These are phyloP conservation scores for Spongiforma sp. DNA, from an alignment of 1,284 basidiomycete genomes.

Conservation along the genomic window DNA sequence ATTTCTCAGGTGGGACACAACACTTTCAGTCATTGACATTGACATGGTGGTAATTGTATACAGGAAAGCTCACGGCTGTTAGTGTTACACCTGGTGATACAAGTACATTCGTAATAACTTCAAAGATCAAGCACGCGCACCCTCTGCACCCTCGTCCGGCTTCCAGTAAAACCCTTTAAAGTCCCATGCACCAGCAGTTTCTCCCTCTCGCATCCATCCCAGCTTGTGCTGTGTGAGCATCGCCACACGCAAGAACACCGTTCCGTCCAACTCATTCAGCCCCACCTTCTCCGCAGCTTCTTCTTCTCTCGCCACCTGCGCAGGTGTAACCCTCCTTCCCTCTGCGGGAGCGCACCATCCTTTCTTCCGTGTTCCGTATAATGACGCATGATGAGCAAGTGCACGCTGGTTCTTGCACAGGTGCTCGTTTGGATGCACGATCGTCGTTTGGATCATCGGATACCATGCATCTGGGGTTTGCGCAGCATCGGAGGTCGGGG, in stretches of 20 bases:
- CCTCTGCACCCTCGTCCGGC: background rate
- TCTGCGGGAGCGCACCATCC: slow-evolving; percentile 31
- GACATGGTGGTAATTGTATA: no score
- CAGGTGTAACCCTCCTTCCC: slow-evolving; percentile 18
- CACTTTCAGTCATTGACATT: no score
- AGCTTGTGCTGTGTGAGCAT: slow-evolving; percentile 53
- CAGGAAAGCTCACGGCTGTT: no score
- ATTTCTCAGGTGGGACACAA: no score
- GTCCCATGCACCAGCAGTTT: slow-evolving; percentile 34
- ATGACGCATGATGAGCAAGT: slow-evolving; percentile 52
- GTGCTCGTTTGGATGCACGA: slow-evolving; percentile 60
- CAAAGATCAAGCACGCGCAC: background rate
- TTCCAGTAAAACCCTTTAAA: slow-evolving; percentile 27
- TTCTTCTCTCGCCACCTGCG: slow-evolving; percentile 26
- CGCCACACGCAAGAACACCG: slow-evolving; percentile 60
- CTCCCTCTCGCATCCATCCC: slow-evolving; percentile 58
- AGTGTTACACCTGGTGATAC: no score
- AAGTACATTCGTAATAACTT: no score
- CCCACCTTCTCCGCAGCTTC: slow-evolving; percentile 32
- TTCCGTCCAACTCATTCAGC: slow-evolving; percentile 44
- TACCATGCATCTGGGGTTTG: slow-evolving; percentile 59
- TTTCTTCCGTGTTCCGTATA: slow-evolving; percentile 48
- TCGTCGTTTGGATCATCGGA: slow-evolving; percentile 44
- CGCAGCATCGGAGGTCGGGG: slow-evolving; percentile 32
- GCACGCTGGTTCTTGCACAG: slow-evolving; percentile 62